A percentile compares a stretch with the other conserved stretches of the same genome.
phyloP scores from a whole-genome alignment of 2,329 filamentous ascomycete genomes.

The Neoscytalidium dimidiatum region DNA sequence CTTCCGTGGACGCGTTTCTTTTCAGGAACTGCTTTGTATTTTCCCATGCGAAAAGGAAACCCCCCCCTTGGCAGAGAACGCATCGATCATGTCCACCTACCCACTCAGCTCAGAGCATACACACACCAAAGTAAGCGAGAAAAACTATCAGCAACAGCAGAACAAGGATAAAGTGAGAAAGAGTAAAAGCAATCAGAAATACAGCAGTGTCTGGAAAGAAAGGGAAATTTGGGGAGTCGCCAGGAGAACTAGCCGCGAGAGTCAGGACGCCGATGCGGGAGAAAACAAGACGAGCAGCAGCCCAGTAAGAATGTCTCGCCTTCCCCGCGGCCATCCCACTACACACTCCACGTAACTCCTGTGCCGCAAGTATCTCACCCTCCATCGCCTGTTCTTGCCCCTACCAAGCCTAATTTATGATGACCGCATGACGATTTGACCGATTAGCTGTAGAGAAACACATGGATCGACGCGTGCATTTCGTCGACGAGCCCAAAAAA shows the following conservation, averaged over 20 bases:
- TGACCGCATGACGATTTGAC: slow-evolving; percentile 16
- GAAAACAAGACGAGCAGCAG: slow-evolving; percentile 1
- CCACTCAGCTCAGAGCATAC: slow-evolving; percentile 17
- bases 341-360: not conserved
- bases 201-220: slow-evolving; percentile 17
- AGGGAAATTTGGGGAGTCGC: not conserved
- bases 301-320: slow-evolving; percentile 11
- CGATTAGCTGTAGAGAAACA: slow-evolving; percentile 17
- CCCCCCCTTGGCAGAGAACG: not conserved
- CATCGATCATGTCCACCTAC: slow-evolving; percentile 1
- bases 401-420: slow-evolving; percentile 9
- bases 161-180: slow-evolving; percentile 9
- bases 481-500: slow-evolving; percentile 16
- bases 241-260: not conserved
- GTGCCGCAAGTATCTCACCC: not conserved
- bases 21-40: slow-evolving; percentile 10
- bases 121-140: slow-evolving; percentile 8
- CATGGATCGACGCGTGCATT: slow-evolving; percentile 14
- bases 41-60: slow-evolving; percentile 1
- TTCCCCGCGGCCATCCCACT: slow-evolving; percentile 7
- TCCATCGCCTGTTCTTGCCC: slow-evolving; percentile 2
- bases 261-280: not conserved
- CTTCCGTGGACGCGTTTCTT: not conserved
- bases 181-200: slow-evolving; percentile 16
- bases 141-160: slow-evolving; percentile 1